Conservation (phyloP, 2,329 filamentous ascomycete genomes). For the Allantophomopsis lycopodina region DNA sequence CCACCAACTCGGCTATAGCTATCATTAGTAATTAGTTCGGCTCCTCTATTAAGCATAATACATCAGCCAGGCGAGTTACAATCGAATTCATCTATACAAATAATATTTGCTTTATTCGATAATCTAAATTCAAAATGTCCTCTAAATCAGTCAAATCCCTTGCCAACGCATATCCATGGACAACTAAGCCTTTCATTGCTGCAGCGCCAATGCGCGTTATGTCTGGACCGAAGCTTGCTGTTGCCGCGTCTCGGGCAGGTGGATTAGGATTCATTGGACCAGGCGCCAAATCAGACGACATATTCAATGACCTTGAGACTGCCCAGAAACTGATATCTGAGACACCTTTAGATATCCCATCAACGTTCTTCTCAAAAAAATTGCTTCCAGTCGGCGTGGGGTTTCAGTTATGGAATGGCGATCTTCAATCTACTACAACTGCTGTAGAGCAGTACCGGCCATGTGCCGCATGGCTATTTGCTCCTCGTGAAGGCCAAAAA, state of each 20-base stretch:
- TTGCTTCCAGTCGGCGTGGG: constrained; percentile 31
- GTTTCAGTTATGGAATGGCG: constrained; percentile 26
- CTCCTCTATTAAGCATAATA: too few species aligned
- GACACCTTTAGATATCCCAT: neutral
- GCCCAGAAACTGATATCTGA: constrained; percentile 1
- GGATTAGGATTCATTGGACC: constrained; percentile 32
- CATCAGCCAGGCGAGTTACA: too few species aligned
- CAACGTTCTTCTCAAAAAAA: too few species aligned
- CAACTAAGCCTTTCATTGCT: constrained; percentile 39
- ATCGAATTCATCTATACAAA: too few species aligned
- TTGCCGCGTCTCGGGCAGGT: constrained; percentile 42
- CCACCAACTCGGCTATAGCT: too few species aligned
- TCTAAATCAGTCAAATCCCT: too few species aligned
- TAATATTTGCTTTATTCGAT: too few species aligned
- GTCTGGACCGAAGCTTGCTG: constrained; percentile 36
- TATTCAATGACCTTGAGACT: constrained; percentile 11
- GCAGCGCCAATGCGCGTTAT: constrained; percentile 56
- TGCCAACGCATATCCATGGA: constrained; percentile 58
- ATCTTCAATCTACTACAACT: constrained; percentile 16
- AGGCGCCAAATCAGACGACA: constrained; percentile 12
- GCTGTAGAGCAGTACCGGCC: constrained; percentile 18
- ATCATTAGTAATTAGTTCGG: too few species aligned
- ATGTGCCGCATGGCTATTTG: constrained; percentile 28
- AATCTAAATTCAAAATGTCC: too few species aligned
- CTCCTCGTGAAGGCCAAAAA: constrained; percentile 12